Percentiles rank a stretch among this genome's conserved stretches.
Conservation (phyloP, 306 rosid genomes). For the Oxytropis ochrocephala region DNA sequence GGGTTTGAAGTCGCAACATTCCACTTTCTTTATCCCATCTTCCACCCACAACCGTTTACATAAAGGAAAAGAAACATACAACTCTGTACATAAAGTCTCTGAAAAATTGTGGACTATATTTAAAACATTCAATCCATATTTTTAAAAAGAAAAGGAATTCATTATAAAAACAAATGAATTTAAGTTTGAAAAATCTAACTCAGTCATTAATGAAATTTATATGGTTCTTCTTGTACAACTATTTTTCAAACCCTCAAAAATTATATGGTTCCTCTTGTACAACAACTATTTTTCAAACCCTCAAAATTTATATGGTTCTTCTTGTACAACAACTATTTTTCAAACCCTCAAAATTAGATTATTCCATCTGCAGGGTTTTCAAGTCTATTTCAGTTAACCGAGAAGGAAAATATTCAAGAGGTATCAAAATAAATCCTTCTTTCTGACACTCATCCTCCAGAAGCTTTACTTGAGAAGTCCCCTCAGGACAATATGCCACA, state of each 20-base stretch:
- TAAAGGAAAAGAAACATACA: not conserved
- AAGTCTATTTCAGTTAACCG: slow-evolving; percentile 57
- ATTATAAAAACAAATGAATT: not conserved
- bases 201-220: not conserved
- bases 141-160: not conserved
- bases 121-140: not conserved
- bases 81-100: not conserved
- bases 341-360: not conserved
- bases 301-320: no score
- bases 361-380: slow-evolving; percentile 30
- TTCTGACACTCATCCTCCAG: slow-evolving; percentile 60
- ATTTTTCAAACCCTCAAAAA: no score
- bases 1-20: no score
- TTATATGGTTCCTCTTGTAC: no score
- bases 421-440: slow-evolving; percentile 59
- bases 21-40: no score
- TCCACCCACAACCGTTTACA: no score
- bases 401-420: slow-evolving; percentile 47
- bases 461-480: slow-evolving; percentile 63
- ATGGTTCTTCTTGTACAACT: no score
- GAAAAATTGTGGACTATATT: not conserved
- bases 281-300: not conserved
- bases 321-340: not conserved
- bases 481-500: slow-evolving; percentile 73
- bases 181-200: not conserved